phyloP scores from a whole-genome alignment of 176 grass and related monocot genomes.

The Lolium rigidum region DNA sequence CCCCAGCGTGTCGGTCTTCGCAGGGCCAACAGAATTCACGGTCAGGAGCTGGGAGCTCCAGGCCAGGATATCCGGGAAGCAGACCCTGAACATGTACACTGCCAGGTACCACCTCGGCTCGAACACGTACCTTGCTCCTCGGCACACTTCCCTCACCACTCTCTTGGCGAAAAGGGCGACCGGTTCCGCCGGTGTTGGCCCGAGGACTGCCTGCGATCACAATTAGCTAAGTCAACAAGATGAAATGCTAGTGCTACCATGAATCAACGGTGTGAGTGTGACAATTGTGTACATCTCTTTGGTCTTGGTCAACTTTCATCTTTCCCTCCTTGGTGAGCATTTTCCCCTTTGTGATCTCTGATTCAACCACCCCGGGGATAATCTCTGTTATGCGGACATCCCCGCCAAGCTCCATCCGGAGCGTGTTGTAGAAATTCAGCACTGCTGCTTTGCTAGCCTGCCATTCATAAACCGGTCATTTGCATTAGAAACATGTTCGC shows the following conservation, averaged over 20 bases:
- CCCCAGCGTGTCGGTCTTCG: slow-evolving; percentile 46
- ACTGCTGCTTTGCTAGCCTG: slow-evolving; percentile 71
- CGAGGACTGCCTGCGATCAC: slow-evolving; percentile 49
- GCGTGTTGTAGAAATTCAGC: slow-evolving; percentile 64
- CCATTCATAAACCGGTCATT: background rate
- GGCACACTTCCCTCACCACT: slow-evolving; percentile 53
- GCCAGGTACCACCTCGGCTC: slow-evolving; percentile 60
- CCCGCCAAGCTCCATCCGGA: slow-evolving; percentile 52
- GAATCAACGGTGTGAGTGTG: background rate
- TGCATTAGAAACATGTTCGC: background rate
- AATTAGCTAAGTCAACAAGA: background rate
- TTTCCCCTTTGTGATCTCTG: slow-evolving; percentile 72
- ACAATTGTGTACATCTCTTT: slow-evolving; percentile 50
- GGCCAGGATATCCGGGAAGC: slow-evolving; percentile 50
- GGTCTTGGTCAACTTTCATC: slow-evolving; percentile 60
- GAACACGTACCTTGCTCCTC: slow-evolving; percentile 54
- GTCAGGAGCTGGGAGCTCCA: slow-evolving; percentile 57
- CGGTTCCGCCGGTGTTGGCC: slow-evolving; percentile 44
- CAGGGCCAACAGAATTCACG: background rate
- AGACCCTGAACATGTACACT: slow-evolving; percentile 54
- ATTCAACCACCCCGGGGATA: slow-evolving; percentile 59
- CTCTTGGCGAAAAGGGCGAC: slow-evolving; percentile 34
- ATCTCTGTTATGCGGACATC: slow-evolving; percentile 56
- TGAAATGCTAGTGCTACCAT: background rate
- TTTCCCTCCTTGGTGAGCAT: slow-evolving; percentile 55